These are phyloP conservation scores for Epichloe hybrida DNA, from an alignment of 2,329 filamentous ascomycete species.

Conservation along the genomic window DNA sequence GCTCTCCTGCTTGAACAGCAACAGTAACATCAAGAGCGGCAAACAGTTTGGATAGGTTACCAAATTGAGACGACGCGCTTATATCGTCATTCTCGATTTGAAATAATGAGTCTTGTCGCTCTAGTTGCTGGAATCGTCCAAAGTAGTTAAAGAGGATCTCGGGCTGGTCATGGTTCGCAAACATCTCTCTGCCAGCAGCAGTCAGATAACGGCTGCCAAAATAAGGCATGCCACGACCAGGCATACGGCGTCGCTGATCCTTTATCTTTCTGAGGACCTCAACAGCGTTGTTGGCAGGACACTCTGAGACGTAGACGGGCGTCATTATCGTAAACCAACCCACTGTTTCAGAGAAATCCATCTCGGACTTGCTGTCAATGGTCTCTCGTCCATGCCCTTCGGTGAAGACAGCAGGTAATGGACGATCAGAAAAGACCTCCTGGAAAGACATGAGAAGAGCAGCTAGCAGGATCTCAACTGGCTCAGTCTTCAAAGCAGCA, in stretches of 20 bases:
- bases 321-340: conserved; percentile 33
- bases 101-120: conserved; percentile 12
- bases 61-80: too few relatives aligned
- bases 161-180: conserved; percentile 10
- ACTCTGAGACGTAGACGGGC: conserved; percentile 14
- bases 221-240: conserved; percentile 23
- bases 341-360: conserved; percentile 25
- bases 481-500: conserved; percentile 18
- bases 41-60: too few relatives aligned
- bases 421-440: conserved; percentile 19
- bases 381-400: conserved; percentile 27
- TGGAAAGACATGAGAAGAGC: conserved; percentile 21
- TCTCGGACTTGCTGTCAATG: conserved; percentile 8
- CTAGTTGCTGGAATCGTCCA: conserved; percentile 28
- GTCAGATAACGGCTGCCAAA: conserved; percentile 18
- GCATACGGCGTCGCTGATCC: conserved; percentile 20
- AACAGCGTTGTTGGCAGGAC: not conserved
- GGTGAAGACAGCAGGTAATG: conserved; percentile 22
- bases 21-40: too few relatives aligned
- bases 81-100: too few relatives aligned
- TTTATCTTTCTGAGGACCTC: conserved; percentile 16
- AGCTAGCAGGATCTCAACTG: conserved; percentile 25
- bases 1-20: too few relatives aligned
- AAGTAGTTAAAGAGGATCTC: conserved; percentile 38
- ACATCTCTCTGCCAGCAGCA: conserved; percentile 12